A percentile compares a stretch with the other conserved stretches of the same genome.
These are phyloP conservation scores for Phalaenopsis aphrodite DNA, from an alignment of 106 monocot species.

Conservation along the genomic window DNA sequence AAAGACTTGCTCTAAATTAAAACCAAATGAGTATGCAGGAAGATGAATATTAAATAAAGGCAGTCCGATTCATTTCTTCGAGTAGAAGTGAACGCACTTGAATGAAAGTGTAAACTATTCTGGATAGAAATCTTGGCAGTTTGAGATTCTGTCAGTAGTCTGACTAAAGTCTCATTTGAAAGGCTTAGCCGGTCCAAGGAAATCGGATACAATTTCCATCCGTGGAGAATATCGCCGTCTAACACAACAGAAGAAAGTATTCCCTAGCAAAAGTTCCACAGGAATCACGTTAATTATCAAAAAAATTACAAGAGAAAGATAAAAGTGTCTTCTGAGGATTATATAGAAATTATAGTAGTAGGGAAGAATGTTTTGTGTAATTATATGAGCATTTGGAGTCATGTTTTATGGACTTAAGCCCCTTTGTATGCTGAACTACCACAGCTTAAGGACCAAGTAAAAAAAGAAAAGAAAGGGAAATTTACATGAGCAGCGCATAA, in stretches of 20 bases:
- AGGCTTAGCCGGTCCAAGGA: constrained; percentile 41
- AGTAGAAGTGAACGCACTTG: constrained; percentile 15
- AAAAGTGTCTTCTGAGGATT: background rate
- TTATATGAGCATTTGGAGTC: background rate
- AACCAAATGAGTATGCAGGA: background rate
- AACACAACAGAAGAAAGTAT: constrained; percentile 75
- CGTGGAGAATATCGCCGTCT: constrained; percentile 33
- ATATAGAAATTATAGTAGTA: constrained; percentile 1
- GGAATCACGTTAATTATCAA: background rate
- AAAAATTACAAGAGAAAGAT: background rate
- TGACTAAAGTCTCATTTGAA: constrained; percentile 31
- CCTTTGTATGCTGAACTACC: background rate
- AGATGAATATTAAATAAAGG: background rate
- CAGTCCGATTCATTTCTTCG: constrained; percentile 4
- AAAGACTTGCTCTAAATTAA: background rate
- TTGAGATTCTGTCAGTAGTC: constrained; percentile 31
- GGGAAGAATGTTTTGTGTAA: background rate
- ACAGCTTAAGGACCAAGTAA: background rate
- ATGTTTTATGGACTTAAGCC: background rate
- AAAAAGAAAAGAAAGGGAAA: no score
- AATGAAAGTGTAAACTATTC: constrained; percentile 4
- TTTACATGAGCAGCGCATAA: no score
- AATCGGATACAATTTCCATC: constrained; percentile 78
- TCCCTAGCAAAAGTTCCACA: constrained; percentile 41
- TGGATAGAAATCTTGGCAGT: constrained; percentile 10